A percentile compares a stretch with the other conserved stretches of the same genome.
Conservation (phyloP, 805 yeast genomes). For the Debaryomyces maramus region DNA sequence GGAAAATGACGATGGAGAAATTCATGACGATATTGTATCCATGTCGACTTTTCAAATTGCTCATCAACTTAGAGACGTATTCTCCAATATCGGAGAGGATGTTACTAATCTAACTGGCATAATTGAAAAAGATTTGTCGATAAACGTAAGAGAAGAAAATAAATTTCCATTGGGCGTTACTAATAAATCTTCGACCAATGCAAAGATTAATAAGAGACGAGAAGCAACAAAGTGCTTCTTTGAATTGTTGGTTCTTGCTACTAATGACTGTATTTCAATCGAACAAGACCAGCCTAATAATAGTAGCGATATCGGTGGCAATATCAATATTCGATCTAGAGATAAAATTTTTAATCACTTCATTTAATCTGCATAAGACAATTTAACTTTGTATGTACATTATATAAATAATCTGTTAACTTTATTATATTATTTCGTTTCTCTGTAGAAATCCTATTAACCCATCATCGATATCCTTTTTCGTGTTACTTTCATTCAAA, state of each 20-base stretch:
- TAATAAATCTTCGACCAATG: slow-evolving; percentile 7
- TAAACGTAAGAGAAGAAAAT: slow-evolving; percentile 12
- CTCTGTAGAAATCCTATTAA: slow-evolving; percentile 1
- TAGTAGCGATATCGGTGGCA: slow-evolving; percentile 50
- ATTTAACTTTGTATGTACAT: slow-evolving; percentile 5
- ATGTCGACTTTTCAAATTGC: slow-evolving; percentile 58
- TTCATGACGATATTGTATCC: slow-evolving; percentile 32
- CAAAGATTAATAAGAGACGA: slow-evolving; percentile 39
- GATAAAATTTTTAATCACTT: slow-evolving; percentile 29
- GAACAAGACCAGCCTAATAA: slow-evolving; percentile 47
- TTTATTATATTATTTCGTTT: not conserved
- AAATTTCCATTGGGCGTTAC: slow-evolving; percentile 22
- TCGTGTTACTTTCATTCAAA: not conserved
- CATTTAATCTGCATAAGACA: slow-evolving; percentile 3
- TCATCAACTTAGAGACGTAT: slow-evolving; percentile 36
- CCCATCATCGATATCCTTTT: slow-evolving; percentile 14
- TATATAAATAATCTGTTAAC: slow-evolving; percentile 1
- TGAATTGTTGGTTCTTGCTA: slow-evolving; percentile 78
- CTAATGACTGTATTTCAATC: slow-evolving; percentile 66
- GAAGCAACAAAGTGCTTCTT: slow-evolving; percentile 77
- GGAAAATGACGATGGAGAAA: slow-evolving; percentile 15
- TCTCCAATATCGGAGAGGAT: slow-evolving; percentile 19
- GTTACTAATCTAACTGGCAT: slow-evolving; percentile 38
- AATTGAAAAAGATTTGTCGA: slow-evolving; percentile 35
- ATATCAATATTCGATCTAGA: slow-evolving; percentile 52